These are phyloP conservation scores for Malassezia japonica DNA, from an alignment of 1,284 basidiomycete species.

Conservation along the genomic window DNA sequence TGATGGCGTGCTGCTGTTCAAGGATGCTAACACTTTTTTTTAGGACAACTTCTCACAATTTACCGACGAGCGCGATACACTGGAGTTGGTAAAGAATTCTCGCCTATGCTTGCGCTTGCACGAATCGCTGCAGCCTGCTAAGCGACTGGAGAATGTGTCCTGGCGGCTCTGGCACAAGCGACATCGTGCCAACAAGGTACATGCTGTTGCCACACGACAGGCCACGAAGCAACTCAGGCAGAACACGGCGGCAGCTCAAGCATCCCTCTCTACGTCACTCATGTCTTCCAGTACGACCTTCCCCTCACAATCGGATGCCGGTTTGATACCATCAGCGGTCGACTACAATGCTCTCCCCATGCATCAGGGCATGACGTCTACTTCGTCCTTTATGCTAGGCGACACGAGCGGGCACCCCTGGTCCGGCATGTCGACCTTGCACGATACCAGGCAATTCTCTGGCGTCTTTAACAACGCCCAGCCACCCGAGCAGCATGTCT, in stretches of 20 bases:
- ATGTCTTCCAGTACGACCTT: too few relatives aligned
- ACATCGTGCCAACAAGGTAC: not conserved
- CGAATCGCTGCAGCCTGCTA: not conserved
- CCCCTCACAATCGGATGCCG: too few relatives aligned
- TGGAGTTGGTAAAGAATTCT: conserved; percentile 2
- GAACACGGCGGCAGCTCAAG: too few relatives aligned
- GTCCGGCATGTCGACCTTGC: not conserved
- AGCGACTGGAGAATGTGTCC: conserved; percentile 11
- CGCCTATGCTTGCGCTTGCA: not conserved
- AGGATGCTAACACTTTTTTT: not conserved
- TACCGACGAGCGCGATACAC: conserved; percentile 1
- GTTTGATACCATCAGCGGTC: too few relatives aligned
- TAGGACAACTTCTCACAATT: conserved; percentile 3
- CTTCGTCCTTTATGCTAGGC: too few relatives aligned
- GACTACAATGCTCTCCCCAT: too few relatives aligned
- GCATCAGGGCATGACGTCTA: too few relatives aligned
- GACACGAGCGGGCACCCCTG: too few relatives aligned
- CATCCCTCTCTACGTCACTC: too few relatives aligned
- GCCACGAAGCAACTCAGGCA: too few relatives aligned
- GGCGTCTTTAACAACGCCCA: not conserved
- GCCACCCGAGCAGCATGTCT: conserved; percentile 13
- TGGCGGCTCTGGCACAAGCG: conserved; percentile 15
- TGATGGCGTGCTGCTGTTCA: not conserved
- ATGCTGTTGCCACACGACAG: too few relatives aligned
- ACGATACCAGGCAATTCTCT: not conserved